Percentiles rank a stretch among this genome's conserved stretches.
Evolutionary conservation across 345 rosid species (phyloP).

Genomic region (Salix viminalis): DNA sequence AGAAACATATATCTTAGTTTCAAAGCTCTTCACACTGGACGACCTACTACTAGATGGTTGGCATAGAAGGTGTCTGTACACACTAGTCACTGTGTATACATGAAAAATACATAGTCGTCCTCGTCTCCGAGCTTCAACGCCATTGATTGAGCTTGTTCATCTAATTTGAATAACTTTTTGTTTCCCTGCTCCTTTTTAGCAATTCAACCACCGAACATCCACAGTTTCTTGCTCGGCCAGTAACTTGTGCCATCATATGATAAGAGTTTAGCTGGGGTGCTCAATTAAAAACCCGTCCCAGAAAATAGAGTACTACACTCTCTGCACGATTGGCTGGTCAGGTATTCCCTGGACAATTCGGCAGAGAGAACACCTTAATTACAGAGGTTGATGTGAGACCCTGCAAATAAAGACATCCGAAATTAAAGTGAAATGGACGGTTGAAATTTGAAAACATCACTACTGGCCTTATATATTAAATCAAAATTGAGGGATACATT

Average conservation of each 20-base stretch:
- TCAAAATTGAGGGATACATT: neutral
- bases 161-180: neutral
- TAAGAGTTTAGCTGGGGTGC: neutral
- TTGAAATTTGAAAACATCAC: neutral
- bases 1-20: too few relatives aligned
- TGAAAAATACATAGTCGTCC: neutral
- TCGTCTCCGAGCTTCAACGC: neutral
- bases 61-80: too few relatives aligned
- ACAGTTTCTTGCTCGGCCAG: neutral
- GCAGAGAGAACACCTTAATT: neutral
- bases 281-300: neutral
- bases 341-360: too few relatives aligned
- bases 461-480: neutral
- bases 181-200: neutral
- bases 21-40: too few relatives aligned
- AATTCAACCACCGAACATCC: neutral
- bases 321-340: neutral
- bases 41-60: too few relatives aligned
- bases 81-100: neutral
- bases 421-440: neutral
- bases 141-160: conserved; percentile 18
- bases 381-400: neutral
- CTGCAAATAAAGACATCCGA: neutral
- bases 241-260: neutral
- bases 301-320: neutral